Percentiles rank a stretch among this genome's conserved stretches.
These are phyloP conservation scores for Fusarium vanettenii DNA, from an alignment of 2,329 filamentous ascomycete genomes.

Conservation along the genomic window DNA sequence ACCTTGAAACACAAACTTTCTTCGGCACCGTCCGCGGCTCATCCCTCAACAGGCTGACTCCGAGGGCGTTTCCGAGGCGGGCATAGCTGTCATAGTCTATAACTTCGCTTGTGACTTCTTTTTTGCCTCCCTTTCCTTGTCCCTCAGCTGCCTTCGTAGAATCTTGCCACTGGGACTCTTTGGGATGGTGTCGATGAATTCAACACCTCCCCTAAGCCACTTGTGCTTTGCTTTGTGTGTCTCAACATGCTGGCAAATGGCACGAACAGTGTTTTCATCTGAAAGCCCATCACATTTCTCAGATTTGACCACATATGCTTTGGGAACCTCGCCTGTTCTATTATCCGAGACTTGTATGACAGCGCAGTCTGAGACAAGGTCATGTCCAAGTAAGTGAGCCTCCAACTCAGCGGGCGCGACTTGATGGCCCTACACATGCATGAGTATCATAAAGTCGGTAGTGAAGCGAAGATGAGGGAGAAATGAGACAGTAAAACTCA, in stretches of 20 bases:
- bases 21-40: background rate
- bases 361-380: constrained; percentile 73
- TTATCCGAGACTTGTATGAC: constrained; percentile 72
- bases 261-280: background rate
- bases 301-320: constrained; percentile 63
- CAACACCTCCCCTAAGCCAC: constrained; percentile 60
- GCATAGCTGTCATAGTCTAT: background rate
- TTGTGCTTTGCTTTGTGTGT: constrained; percentile 54
- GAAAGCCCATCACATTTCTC: background rate
- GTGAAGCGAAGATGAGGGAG: too few relatives aligned
- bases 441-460: background rate
- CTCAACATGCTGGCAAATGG: background rate
- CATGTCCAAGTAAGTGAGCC: constrained; percentile 73
- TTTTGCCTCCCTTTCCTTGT: background rate
- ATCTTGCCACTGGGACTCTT: constrained; percentile 72
- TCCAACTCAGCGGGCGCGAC: constrained; percentile 80
- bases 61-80: background rate
- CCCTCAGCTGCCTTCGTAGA: background rate
- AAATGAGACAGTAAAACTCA: constrained; percentile 11
- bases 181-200: constrained; percentile 66
- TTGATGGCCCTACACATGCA: constrained; percentile 70
- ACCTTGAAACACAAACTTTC: background rate
- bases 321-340: constrained; percentile 65
- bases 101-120: background rate
- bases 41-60: background rate